Evolutionary conservation across 345 rosid genomes (phyloP), one percentile per base, ranked within the genome.

Genomic region (Trapa incisa): DNA sequence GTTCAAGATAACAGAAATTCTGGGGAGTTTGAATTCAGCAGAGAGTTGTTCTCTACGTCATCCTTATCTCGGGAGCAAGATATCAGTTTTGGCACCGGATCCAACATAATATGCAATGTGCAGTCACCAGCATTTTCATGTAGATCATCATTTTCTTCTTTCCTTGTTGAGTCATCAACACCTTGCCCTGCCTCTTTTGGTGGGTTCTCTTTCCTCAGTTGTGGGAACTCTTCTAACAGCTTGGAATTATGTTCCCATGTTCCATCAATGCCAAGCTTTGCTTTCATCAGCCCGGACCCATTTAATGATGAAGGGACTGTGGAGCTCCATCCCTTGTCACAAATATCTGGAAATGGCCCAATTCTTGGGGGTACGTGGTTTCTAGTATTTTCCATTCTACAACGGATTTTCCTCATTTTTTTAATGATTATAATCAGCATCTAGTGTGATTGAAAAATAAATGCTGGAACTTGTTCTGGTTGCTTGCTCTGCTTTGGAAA

Each of bases 221-320:
- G 61, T 50, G 80, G 66, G 22, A 68, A 73, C 64, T 72, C 84
- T 37, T 74, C 84, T 37, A 72, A 65, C 65, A 70, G 80, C 58
- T 53, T 75, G 73, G 81, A 77, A 52, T 69, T 77, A 65, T 52
- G 78, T 61, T 58, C 83, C 47, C 83, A 82, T 36, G 35, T 87
- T 62, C 69, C 78, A 15, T 82, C 89, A 15, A 74, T 82, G 80
- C 85, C 79, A 38, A 82, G 92, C 78, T 87, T 87, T 77, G 73
- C 87, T 35, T 87, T 87, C 80, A 78, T 83, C 73, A 62, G 82
- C 65, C 71, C 83, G 11, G 72, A 72, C 67, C 71, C 83, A 16
- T 57, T 47, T 39, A 72, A 62, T 43, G 77, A 68, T 37, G 80
- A 70, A 65, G 75, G 50, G 45, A 56, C 45, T 37, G 63, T 52